Percentiles rank a stretch among this genome's conserved stretches.
phyloP scores from a whole-genome alignment of 1,139 yeast genomes.

The Blastobotrys apis region DNA sequence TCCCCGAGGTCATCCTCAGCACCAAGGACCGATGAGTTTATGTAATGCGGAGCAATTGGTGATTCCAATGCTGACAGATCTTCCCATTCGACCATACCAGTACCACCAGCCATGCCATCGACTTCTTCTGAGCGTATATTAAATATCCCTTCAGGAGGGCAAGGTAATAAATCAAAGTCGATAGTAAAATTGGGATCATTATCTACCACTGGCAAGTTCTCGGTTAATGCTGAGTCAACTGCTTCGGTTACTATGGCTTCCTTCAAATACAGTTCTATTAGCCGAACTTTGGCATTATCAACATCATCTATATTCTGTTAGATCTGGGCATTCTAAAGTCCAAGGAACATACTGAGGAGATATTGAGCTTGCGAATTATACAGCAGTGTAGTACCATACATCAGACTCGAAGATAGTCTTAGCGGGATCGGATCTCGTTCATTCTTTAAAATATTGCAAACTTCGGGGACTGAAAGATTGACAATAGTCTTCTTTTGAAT shows the following conservation, averaged over 20 bases:
- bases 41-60: too few relatives aligned
- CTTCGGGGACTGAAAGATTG: constrained; percentile 2
- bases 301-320: neutral
- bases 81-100: too few relatives aligned
- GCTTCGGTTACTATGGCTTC: too few relatives aligned
- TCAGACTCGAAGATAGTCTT: constrained; percentile 13
- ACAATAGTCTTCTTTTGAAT: constrained; percentile 12
- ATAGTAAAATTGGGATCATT: constrained; percentile 13
- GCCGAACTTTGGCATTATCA: neutral
- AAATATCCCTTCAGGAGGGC: constrained; percentile 6
- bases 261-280: neutral
- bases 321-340: neutral
- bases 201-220: neutral
- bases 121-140: constrained; percentile 41
- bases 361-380: constrained; percentile 8
- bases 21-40: neutral
- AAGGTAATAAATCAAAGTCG: constrained; percentile 16
- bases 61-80: too few relatives aligned
- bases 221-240: neutral
- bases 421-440: constrained; percentile 7
- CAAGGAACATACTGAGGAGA: neutral
- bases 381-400: constrained; percentile 14
- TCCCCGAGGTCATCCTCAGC: constrained; percentile 1
- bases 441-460: constrained; percentile 7
- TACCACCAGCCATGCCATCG: too few relatives aligned